phyloP scores from a whole-genome alignment of 345 rosid species.

The Clarkia xantiana region DNA sequence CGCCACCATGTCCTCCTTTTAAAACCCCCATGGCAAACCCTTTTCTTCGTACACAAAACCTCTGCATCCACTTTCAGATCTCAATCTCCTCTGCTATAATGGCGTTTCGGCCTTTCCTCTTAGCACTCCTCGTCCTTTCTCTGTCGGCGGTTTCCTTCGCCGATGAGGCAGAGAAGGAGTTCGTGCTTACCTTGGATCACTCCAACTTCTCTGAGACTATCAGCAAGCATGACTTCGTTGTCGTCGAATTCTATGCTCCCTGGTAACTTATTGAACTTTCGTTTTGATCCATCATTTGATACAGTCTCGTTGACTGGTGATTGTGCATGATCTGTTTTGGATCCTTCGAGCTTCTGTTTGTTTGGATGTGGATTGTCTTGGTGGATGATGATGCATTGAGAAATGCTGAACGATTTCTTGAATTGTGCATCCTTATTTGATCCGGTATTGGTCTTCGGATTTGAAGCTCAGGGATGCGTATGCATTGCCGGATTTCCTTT shows the following conservation, averaged over 20 bases:
- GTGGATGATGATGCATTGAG: no score
- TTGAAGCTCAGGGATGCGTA: no score
- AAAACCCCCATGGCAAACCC: constrained; percentile 3
- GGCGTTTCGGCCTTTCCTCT: constrained; percentile 25
- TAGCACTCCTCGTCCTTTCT: constrained; percentile 22
- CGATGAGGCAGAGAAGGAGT: constrained; percentile 49
- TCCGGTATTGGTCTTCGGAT: no score
- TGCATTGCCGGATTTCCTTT: no score
- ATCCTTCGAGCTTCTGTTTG: constrained; percentile 3
- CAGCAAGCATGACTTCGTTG: constrained; percentile 66
- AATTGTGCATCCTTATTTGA: no score
- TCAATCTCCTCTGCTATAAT: constrained; percentile 11
- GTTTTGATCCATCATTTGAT: background rate
- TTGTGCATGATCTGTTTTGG: constrained; percentile 4
- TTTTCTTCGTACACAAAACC: background rate
- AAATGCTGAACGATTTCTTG: no score
- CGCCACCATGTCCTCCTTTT: background rate
- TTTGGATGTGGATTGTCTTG: no score
- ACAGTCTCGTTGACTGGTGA: background rate
- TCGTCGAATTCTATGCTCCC: constrained; percentile 95
- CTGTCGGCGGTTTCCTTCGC: constrained; percentile 18
- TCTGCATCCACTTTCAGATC: background rate
- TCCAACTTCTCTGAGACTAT: constrained; percentile 76
- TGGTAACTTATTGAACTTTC: constrained; percentile 27
- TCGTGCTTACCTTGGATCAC: constrained; percentile 70